Evolutionary conservation across 2,329 filamentous ascomycete genomes (phyloP).

Genomic region (Talaromyces islandicus): DNA sequence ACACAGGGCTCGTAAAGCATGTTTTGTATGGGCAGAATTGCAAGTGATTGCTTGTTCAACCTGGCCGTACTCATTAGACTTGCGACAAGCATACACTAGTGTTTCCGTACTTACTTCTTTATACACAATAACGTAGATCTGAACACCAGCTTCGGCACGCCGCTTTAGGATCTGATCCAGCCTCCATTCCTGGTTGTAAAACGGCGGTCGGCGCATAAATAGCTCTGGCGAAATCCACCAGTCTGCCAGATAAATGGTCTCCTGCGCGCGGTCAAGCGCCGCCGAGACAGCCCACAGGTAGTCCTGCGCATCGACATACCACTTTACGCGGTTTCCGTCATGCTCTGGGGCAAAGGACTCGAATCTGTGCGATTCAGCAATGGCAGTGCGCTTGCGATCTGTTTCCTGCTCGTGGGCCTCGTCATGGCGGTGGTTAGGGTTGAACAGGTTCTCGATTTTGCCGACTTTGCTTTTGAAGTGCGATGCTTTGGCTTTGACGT

Average conservation of each 20-base stretch:
- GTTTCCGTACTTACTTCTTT: constrained; percentile 9
- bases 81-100: neutral
- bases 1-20: constrained; percentile 71
- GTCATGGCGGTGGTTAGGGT: constrained; percentile 78
- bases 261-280: constrained; percentile 67
- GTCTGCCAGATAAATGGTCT: constrained; percentile 76
- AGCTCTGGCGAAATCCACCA: constrained; percentile 41
- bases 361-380: constrained; percentile 66
- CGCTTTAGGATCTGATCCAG: constrained; percentile 57
- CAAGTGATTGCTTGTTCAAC: constrained; percentile 76
- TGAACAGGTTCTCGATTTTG: constrained; percentile 65
- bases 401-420: constrained; percentile 83
- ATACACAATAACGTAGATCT: constrained; percentile 90
- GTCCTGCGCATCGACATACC: constrained; percentile 93
- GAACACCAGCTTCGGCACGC: constrained; percentile 83
- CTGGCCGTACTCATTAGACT: constrained; percentile 12
- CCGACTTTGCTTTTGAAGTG: constrained; percentile 58
- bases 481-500: constrained; percentile 2
- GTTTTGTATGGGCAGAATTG: constrained; percentile 89
- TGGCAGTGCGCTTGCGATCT: constrained; percentile 66
- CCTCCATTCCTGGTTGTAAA: constrained; percentile 68
- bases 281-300: constrained; percentile 91
- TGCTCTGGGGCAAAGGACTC: constrained; percentile 85
- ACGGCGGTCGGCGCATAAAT: constrained; percentile 75
- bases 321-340: constrained; percentile 82